Base-by-base conservation (phyloP, 768 basidiomycete genomes). In the Rhizopogon vinicolor region DNA sequence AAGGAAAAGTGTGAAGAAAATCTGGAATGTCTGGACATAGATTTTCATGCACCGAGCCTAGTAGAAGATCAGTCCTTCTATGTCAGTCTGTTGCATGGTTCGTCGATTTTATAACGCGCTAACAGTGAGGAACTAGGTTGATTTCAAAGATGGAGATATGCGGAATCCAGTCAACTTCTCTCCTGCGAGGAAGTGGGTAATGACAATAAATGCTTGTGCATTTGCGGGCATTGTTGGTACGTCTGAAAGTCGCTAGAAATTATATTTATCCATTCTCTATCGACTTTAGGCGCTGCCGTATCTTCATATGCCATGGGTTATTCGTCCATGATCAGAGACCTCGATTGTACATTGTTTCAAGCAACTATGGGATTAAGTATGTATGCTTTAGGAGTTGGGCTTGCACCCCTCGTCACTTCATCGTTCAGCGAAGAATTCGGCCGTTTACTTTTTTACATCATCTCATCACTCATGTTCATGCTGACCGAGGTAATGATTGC, bases 401-500 rank as follows among this genome's bases (percentile, higher is more conserved):
- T 87, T 19, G 69, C 83, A 14, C 86, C 87, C 0, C 80, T 89
- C 3, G 68, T 89, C 16, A 80, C 86, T 0, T 83, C 87, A 16
- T 79, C 86, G 0, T 79, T 88, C 58, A 87, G 85, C 63, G 87
- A 89, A 62, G 87, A 89, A 62, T 83, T 87, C 54, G 87, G 87
- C 12, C 70, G 87, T 41, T 78, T 79, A 49, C 83, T 80, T 1
- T 57, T 89, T 1, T 88, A 86, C 58, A 63, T 84, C 16, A 72
- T 67, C 33, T 83, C 83, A 1, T 68, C 68, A 10, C 61, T 79
- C 28, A 75, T 79, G 9, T 84, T 85, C 60, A 61, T 76, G 25
- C 58, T 77, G 22, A 80, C 78, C 71, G 84, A 80, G 60, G 58
- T 85, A 55, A 75, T 64, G 59, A 60, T 54, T 16, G 71, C 71